Conservation (phyloP, 495 filamentous ascomycete genomes). For the Cladorrhinum samala region DNA sequence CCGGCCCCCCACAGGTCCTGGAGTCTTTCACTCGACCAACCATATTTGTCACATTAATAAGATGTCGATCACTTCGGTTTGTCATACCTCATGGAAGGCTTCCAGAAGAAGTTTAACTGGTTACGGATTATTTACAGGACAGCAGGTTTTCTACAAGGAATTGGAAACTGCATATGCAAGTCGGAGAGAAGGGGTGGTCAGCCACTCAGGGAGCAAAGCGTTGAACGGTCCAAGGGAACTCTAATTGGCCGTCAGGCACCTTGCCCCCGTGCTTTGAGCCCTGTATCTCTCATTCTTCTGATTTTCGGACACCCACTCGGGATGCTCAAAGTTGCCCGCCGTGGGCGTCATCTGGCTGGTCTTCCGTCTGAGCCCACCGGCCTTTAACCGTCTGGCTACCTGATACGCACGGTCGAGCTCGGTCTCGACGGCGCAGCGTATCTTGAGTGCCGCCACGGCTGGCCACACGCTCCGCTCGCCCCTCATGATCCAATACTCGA, state of each 20-base stretch:
- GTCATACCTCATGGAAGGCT: neutral
- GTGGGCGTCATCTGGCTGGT: slow-evolving; percentile 25
- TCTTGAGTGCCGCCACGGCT: slow-evolving; percentile 72
- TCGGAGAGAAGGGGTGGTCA: too few relatives aligned
- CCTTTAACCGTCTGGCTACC: slow-evolving; percentile 57
- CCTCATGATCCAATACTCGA: slow-evolving; percentile 79
- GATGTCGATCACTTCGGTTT: too few relatives aligned
- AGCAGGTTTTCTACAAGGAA: neutral
- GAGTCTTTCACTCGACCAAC: too few relatives aligned
- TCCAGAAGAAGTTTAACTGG: neutral
- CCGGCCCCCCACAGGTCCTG: too few relatives aligned
- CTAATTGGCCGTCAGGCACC: neutral
- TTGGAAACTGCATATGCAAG: neutral
- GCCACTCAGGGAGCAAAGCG: too few relatives aligned
- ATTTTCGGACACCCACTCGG: neutral
- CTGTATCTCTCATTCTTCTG: neutral
- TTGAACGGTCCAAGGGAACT: neutral
- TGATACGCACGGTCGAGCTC: slow-evolving; percentile 83
- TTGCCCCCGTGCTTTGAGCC: slow-evolving; percentile 19
- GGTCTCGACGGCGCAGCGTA: slow-evolving; percentile 81
- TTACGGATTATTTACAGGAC: too few relatives aligned
- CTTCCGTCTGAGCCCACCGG: slow-evolving; percentile 35
- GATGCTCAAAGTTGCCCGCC: neutral
- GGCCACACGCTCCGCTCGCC: slow-evolving; percentile 92
- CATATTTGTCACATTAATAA: too few relatives aligned